Conservation (phyloP, 768 basidiomycete species). For the Pisolithus microcarpus region DNA sequence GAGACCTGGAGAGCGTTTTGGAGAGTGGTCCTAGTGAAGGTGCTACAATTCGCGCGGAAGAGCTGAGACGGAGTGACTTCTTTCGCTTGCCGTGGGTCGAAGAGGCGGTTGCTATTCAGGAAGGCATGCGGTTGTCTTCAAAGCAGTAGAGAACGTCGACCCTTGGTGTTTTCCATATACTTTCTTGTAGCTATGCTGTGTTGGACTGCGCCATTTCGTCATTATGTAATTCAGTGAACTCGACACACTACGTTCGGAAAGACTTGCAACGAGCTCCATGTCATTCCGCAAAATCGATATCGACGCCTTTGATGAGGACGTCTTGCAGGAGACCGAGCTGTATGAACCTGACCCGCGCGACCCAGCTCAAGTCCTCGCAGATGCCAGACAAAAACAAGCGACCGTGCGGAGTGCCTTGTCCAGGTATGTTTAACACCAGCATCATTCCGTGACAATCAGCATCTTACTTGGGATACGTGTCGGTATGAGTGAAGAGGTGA, state of each 20-base stretch:
- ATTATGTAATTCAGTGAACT: too few species aligned
- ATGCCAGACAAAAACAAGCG: conserved; percentile 67
- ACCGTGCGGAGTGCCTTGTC: conserved; percentile 69
- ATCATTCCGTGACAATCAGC: not conserved
- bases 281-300: conserved; percentile 92
- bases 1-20: conserved; percentile 81
- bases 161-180: too few species aligned
- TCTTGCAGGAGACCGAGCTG: conserved; percentile 75
- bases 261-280: conserved; percentile 16
- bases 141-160: conserved; percentile 24
- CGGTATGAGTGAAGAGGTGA: conserved; percentile 51
- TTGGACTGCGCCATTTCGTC: too few species aligned
- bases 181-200: too few species aligned
- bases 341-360: conserved; percentile 81
- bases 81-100: conserved; percentile 92
- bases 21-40: conserved; percentile 81
- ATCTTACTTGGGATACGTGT: not conserved
- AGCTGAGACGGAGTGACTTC: conserved; percentile 82
- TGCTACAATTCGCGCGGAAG: conserved; percentile 74
- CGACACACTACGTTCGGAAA: too few species aligned
- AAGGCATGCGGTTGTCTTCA: conserved; percentile 65
- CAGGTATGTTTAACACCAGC: conserved; percentile 43
- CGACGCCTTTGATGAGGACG: conserved; percentile 89
- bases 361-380: conserved; percentile 63
- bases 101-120: conserved; percentile 79